Evolutionary conservation across 192 early-diverging fungal species (phyloP), one percentile per base, ranked within the genome.

Genomic region (Coemansia sp.): DNA sequence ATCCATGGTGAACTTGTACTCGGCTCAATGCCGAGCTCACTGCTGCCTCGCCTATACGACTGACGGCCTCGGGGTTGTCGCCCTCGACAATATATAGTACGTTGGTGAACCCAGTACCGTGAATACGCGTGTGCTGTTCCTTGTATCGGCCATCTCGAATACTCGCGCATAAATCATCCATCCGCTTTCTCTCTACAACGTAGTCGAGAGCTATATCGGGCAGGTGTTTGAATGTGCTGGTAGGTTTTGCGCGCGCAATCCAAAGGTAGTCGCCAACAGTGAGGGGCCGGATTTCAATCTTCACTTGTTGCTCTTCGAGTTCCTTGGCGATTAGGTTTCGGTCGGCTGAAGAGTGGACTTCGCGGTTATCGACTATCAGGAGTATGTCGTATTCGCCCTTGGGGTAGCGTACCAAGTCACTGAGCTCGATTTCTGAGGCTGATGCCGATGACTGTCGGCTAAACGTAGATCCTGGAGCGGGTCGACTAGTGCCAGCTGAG

Each of bases 141-240:
- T 80, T 87, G 75, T 91, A 97, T 16, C 97, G 84, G 1, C 94
- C 93, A 71, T 99, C 97, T 38, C 93, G 92, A 59, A 99, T 97
- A 78, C 94, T 96, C 0, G 85, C 72, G 6, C 93, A 86, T 59
- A 99, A 78, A 74, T 99, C 97, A 60, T 97, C 95, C 83, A 93
- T 87, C n/a, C 91, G 86, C 68, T 99, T 99, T 29, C 97, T 85
- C 75, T 99, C 96, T 2, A 96, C 64, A n/a, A 98, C 75, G 49
- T 87, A 88, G 68, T 95, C 93, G 9, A 98, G 76, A 3, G 95
- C 87, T 16, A 97, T 70, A 40, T 94, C 93, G 8, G 78, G 78
- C 6, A 72, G 66, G 37, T 67, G 66, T 18, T 50, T 30, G 20
- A 39, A 60, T 4, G 34, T 24, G 9, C 71, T 86, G 68, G 35